phyloP scores from a whole-genome alignment of 306 rosid species.

The Casuarina glauca region DNA sequence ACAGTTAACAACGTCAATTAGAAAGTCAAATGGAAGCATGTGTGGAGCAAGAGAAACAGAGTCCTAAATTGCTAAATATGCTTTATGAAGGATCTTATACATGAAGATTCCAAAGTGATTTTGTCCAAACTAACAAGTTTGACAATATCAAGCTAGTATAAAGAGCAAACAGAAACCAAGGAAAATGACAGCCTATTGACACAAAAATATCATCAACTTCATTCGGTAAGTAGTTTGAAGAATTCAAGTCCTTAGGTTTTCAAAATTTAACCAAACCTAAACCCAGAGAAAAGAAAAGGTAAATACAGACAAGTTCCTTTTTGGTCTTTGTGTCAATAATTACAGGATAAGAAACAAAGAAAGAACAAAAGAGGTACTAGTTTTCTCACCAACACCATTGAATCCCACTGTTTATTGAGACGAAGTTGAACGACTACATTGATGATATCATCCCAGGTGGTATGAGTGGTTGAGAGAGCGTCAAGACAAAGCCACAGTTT shows the following conservation, averaged over 20 bases:
- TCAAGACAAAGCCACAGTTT: slow-evolving; percentile 65
- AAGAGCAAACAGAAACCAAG: neutral
- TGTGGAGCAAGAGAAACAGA: neutral
- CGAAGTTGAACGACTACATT: slow-evolving; percentile 88
- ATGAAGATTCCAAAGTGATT: neutral
- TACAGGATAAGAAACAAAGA: neutral
- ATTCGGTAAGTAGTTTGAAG: neutral
- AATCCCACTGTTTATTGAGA: slow-evolving; percentile 70
- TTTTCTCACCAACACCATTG: slow-evolving; percentile 69
- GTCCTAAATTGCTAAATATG: neutral
- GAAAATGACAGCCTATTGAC: neutral
- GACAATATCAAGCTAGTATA: neutral
- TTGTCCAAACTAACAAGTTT: neutral
- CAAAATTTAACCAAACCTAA: neutral
- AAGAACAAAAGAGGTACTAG: neutral
- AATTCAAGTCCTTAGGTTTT: neutral
- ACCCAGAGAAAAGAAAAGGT: neutral
- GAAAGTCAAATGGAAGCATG: neutral
- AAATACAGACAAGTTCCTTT: neutral
- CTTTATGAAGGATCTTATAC: neutral
- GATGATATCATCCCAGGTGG: slow-evolving; percentile 81
- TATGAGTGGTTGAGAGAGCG: slow-evolving; percentile 66
- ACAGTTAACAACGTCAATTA: slow-evolving; percentile 21
- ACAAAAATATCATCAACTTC: neutral
- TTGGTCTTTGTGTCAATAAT: neutral